Evolutionary conservation across 2,329 filamentous ascomycete genomes (phyloP), one percentile per base, ranked within the genome.

Genomic region (Calonectria pseudoreteaudii): DNA sequence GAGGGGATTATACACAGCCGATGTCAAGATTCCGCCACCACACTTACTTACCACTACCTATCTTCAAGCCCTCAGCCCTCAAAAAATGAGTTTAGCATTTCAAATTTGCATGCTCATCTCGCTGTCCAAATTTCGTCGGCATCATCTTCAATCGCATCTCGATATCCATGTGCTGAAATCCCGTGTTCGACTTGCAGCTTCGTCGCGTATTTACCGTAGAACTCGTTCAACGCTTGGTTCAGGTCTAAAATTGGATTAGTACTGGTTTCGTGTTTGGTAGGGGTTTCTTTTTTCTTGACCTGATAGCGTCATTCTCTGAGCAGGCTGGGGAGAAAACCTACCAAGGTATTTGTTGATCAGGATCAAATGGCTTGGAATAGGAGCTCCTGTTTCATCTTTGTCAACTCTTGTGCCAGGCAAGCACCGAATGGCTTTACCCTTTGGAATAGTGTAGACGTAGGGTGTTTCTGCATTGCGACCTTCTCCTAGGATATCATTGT

Each of bases 301-400:
- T 72, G 73, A 6, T 3, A 79, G 70, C 2, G 52, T n/a, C 73
- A 79, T 77, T 6, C 76, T 76, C 30, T 53, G 66, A 2, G 72
- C 77, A 56, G 77, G 76, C 56, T 79, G 76, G 8, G 78, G 75
- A 38, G 76, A 75, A 56, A 78, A 79, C 31, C 56, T 65, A 36
- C 75, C 50, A 0, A 74, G 20, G 31, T 68, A 72, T 18, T 78
- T 74, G 38, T 78, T 74, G 66, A 78, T 68, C 8, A 79, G 69
- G 20, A 75, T 75, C 0, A 78, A 47, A 44, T 74, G 30, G 41
- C 34, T 68, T 3, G 77, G 74, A 8, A 76, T 70, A 1, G 67
- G 70, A 2, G 75, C 76, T 60, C 65, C 74, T 36, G 23, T 23
- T 53, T 30, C 14, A 5, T 28, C 50, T 18, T 52, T 53, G 13